Evolutionary conservation across 768 basidiomycete species (phyloP), one percentile per base, ranked within the genome.

Genomic region (Mycena kentingensis): DNA sequence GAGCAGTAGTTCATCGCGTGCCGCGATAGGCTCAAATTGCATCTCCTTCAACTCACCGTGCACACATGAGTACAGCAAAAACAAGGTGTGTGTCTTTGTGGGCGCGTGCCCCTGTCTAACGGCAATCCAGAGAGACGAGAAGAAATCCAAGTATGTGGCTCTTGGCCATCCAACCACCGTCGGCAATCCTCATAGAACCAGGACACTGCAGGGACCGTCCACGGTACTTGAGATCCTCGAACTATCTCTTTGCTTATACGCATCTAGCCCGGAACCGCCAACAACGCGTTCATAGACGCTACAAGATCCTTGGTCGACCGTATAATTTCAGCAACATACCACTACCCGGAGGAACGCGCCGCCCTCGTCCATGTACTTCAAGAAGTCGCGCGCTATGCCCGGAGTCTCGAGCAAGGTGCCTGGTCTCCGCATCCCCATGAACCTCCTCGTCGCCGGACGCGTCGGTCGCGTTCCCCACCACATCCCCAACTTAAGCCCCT

Each of bases 1-100:
- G n/a, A n/a, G n/a, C n/a, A n/a, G n/a, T n/a, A n/a, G n/a, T n/a
- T n/a, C n/a, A n/a, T n/a, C n/a, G n/a, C n/a, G n/a, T n/a, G n/a
- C n/a, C n/a, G n/a, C n/a, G n/a, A n/a, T n/a, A n/a, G n/a, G n/a
- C n/a, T n/a, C n/a, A n/a, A n/a, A n/a, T n/a, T 58, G 57, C 21
- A 39, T 54, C n/a, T 16, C 49, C 2, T 58, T 58, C 35, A 48
- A 47, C 16, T 58, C 57, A 0, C 52, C 51, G 10, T 58, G 57
- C 13, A 58, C 49, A 5, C 52, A 58, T 13, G 45, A 46, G 12
- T 18, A 46, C 21, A 42, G 37, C 1, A 52, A 58, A 32, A 18
- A 18, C n/a, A 58, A 51, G 26, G 57, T 54, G 8, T 13, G 57
- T 36, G 11, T 38, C 15, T 32, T 32, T 8, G 11, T 39, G 21